Conservation (phyloP, 2,329 filamentous ascomycete species). For the Corynespora cassiicola region DNA sequence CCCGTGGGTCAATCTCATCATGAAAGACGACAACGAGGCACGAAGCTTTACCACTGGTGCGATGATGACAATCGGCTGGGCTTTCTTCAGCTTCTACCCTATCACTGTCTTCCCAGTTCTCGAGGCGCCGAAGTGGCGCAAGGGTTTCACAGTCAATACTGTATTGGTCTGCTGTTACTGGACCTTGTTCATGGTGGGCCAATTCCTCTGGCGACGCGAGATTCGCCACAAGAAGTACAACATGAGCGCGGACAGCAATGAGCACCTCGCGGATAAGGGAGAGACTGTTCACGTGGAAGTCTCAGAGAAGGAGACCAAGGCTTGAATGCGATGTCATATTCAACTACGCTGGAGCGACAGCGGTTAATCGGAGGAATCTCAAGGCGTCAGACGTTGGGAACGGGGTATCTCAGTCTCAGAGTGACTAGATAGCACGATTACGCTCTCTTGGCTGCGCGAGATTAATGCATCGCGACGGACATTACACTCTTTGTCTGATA, state of each 20-base stretch:
- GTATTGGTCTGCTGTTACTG: conserved; percentile 34
- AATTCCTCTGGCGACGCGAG: conserved; percentile 39
- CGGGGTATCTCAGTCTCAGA: too few species aligned
- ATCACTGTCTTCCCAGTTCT: conserved; percentile 37
- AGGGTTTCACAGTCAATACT: conserved; percentile 32
- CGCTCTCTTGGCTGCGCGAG: too few species aligned
- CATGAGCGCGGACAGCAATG: conserved; percentile 9
- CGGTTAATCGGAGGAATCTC: too few species aligned
- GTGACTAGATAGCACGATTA: too few species aligned
- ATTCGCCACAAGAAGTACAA: conserved; percentile 25
- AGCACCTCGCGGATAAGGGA: conserved; percentile 4
- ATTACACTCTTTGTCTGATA: too few species aligned
- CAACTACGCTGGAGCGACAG: too few species aligned
- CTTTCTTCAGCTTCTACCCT: conserved; percentile 33
- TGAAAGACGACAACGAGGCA: conserved; percentile 51
- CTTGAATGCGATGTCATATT: background rate
- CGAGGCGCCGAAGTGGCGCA: conserved; percentile 35
- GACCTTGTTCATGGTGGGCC: conserved; percentile 37
- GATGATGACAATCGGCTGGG: conserved; percentile 45
- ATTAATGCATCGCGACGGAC: too few species aligned
- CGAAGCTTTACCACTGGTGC: conserved; percentile 39
- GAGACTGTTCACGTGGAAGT: conserved; percentile 10
- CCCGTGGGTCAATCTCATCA: conserved; percentile 32
- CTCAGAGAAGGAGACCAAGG: conserved; percentile 6
- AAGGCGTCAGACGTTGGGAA: too few species aligned